phyloP scores from a whole-genome alignment of 345 rosid genomes.

The Pugionium cornutum region DNA sequence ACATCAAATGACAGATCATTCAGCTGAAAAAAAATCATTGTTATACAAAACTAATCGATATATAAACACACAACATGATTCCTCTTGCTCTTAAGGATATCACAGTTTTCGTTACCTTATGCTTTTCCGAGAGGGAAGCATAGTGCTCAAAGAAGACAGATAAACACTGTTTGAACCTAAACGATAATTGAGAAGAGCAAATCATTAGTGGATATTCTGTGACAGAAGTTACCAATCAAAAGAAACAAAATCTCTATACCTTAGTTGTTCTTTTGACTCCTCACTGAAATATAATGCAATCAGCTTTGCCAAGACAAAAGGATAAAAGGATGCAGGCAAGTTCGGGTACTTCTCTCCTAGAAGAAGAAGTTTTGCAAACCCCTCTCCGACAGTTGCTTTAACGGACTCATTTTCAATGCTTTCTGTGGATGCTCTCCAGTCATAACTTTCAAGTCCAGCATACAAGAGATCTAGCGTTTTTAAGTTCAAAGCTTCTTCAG shows the following conservation, averaged over 20 bases:
- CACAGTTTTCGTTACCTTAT: constrained; percentile 55
- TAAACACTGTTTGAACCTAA: constrained; percentile 89
- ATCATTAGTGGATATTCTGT: constrained; percentile 6
- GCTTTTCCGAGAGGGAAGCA: constrained; percentile 68
- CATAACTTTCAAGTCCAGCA: constrained; percentile 59
- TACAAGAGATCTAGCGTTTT: constrained; percentile 61
- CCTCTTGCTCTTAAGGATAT: constrained; percentile 26
- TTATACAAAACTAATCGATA: neutral
- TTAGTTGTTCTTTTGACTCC: constrained; percentile 65
- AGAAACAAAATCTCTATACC: constrained; percentile 46
- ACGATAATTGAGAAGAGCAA: constrained; percentile 32
- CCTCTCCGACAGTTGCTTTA: constrained; percentile 78
- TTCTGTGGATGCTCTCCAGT: constrained; percentile 47
- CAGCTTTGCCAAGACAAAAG: constrained; percentile 66
- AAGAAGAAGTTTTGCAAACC: constrained; percentile 90
- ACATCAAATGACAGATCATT: constrained; percentile 39
- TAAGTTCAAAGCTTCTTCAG: constrained; percentile 48
- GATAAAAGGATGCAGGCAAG: constrained; percentile 59
- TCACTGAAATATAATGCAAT: constrained; percentile 70
- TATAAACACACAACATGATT: constrained; percentile 10
- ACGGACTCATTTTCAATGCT: constrained; percentile 71
- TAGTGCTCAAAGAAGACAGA: constrained; percentile 95
- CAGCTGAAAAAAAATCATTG: neutral
- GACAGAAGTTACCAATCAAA: constrained; percentile 6
- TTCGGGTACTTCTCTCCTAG: constrained; percentile 76